phyloP scores from a whole-genome alignment of 129 eudicot genomes.

The Flaveria sonorensis region DNA sequence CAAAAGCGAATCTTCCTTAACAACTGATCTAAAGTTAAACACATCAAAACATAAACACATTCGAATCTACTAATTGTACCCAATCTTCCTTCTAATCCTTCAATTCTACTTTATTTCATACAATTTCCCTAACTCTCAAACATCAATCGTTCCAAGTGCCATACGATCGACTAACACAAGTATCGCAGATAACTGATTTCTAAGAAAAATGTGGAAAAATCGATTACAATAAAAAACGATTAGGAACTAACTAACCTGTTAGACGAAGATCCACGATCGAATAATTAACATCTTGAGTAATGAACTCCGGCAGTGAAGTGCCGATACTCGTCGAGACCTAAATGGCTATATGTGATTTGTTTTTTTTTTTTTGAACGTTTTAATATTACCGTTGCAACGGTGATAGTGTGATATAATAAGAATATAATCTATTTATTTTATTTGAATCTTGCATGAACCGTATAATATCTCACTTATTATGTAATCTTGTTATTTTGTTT shows the following conservation, averaged over 20 bases:
- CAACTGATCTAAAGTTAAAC: neutral
- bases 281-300: conserved; percentile 51
- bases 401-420: no score
- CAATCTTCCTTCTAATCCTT: neutral
- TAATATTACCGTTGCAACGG: no score
- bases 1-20: neutral
- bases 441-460: no score
- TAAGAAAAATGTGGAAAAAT: neutral
- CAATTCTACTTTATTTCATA: no score
- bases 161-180: conserved; percentile 8
- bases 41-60: neutral
- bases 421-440: no score
- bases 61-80: no score
- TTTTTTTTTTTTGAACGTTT: no score
- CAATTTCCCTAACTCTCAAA: neutral
- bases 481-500: no score
- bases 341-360: no score
- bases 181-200: neutral
- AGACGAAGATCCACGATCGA: conserved; percentile 58
- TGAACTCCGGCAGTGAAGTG: no score
- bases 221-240: neutral
- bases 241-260: conserved; percentile 27
- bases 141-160: neutral
- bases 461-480: no score
- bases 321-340: no score